These are phyloP conservation scores for Elaphomyces granulatus DNA, from an alignment of 495 filamentous ascomycete species.

Conservation along the genomic window DNA sequence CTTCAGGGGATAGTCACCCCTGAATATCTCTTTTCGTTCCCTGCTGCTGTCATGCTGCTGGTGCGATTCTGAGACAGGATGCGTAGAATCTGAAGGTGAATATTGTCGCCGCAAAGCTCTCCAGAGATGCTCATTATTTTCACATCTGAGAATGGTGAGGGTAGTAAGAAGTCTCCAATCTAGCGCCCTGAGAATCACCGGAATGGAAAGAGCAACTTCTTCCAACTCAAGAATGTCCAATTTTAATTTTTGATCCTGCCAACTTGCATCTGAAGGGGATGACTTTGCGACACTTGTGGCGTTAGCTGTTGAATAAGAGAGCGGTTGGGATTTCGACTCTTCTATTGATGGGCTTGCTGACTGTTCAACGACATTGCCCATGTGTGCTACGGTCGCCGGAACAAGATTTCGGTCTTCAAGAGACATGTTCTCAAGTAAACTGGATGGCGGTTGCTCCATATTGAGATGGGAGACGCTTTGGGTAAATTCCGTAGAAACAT, in stretches of 20 bases:
- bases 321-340: background rate
- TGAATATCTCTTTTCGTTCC: conserved; percentile 2
- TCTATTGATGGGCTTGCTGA: background rate
- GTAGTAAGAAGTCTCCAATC: conserved; percentile 70
- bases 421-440: background rate
- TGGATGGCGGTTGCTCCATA: background rate
- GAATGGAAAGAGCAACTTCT: conserved; percentile 57
- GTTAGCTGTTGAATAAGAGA: background rate
- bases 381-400: background rate
- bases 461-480: too few relatives aligned
- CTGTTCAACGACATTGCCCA: background rate
- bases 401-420: background rate
- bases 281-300: background rate
- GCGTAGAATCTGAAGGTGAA: conserved; percentile 33
- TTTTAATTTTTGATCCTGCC: conserved; percentile 37
- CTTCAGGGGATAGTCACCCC: conserved; percentile 49
- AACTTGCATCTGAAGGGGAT: background rate
- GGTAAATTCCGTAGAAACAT: background rate
- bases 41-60: conserved; percentile 3
- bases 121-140: conserved; percentile 69
- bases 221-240: conserved; percentile 73
- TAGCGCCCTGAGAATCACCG: conserved; percentile 52
- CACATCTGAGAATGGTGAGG: conserved; percentile 70
- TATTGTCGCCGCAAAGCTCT: conserved; percentile 59
- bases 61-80: conserved; percentile 4